Percentiles rank a stretch among this genome's conserved stretches.
phyloP scores from a whole-genome alignment of 148 eudicot species.

The Cornus controversa region DNA sequence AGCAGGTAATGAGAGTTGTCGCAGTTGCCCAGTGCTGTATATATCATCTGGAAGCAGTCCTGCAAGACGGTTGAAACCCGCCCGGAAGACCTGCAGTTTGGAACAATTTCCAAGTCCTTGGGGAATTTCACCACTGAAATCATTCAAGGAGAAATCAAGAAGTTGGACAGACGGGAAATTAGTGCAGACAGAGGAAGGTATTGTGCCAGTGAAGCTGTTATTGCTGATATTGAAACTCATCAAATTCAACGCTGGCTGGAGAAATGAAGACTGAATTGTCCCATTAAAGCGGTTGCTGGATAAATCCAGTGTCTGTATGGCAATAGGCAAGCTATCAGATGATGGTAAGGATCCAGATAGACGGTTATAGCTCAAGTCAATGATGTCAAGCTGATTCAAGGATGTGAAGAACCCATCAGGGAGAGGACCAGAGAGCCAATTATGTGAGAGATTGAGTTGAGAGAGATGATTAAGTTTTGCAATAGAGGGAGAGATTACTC shows the following conservation, averaged over 20 bases:
- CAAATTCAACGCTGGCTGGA: constrained; percentile 39
- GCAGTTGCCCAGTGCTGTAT: constrained; percentile 37
- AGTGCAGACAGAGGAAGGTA: constrained; percentile 55
- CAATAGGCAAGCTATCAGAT: constrained; percentile 36
- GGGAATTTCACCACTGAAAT: constrained; percentile 46
- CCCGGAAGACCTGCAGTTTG: constrained; percentile 47
- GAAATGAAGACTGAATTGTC: constrained; percentile 36
- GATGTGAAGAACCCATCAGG: constrained; percentile 60
- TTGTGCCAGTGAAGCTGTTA: constrained; percentile 51
- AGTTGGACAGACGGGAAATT: constrained; percentile 34
- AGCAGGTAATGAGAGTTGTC: constrained; percentile 58
- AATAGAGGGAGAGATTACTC: constrained; percentile 43
- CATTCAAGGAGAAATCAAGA: constrained; percentile 67
- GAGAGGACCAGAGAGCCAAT: constrained; percentile 57
- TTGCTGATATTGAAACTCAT: constrained; percentile 55
- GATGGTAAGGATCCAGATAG: constrained; percentile 41
- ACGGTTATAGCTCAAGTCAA: constrained; percentile 73
- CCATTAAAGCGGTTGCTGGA: constrained; percentile 66
- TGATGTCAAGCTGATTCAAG: constrained; percentile 38
- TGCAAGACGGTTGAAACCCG: constrained; percentile 57
- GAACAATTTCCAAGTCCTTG: constrained; percentile 52
- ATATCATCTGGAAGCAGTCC: constrained; percentile 56
- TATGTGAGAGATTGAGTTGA: constrained; percentile 61
- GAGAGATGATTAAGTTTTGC: constrained; percentile 48
- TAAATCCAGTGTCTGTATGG: constrained; percentile 42